A percentile compares a stretch with the other conserved stretches of the same genome.
phyloP scores from a whole-genome alignment of 2,329 filamentous ascomycete genomes.

The Sarocladiaceae sp. region DNA sequence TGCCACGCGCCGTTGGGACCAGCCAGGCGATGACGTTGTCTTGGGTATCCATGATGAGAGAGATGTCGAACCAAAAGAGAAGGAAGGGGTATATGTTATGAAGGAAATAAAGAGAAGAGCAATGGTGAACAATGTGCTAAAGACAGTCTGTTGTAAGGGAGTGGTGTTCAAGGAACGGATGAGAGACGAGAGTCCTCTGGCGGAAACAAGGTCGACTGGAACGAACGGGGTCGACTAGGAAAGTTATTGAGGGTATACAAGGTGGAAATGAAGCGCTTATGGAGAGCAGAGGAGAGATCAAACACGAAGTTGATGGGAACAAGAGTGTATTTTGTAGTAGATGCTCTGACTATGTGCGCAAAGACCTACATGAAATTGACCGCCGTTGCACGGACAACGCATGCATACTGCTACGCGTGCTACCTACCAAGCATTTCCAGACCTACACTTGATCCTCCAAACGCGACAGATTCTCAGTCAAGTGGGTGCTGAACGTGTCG shows the following conservation, averaged over 20 bases:
- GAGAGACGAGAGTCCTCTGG: conserved; percentile 1
- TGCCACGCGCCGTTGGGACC: conserved; percentile 28
- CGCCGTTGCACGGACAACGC: conserved; percentile 7
- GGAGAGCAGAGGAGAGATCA: background rate
- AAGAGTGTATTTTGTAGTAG: conserved; percentile 1
- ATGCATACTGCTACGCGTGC: no score
- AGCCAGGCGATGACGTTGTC: conserved; percentile 33
- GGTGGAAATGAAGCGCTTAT: conserved; percentile 6
- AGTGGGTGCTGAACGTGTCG: conserved; percentile 3
- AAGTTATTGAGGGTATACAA: background rate
- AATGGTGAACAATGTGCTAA: conserved; percentile 2
- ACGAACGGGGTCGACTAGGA: conserved; percentile 9
- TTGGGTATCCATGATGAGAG: conserved; percentile 13
- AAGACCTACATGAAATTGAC: background rate
- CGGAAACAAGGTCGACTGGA: conserved; percentile 1
- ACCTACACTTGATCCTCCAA: background rate
- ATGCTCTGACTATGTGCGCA: background rate
- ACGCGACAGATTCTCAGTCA: background rate
- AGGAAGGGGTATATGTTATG: background rate
- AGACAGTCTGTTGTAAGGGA: conserved; percentile 5
- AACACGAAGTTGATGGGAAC: background rate
- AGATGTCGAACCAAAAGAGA: background rate
- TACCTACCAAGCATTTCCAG: conserved; percentile 4
- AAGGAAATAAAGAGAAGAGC: background rate
- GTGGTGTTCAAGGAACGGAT: background rate